phyloP scores from a whole-genome alignment of 352 stramenopile species.

The Globisporangium spinosum region DNA sequence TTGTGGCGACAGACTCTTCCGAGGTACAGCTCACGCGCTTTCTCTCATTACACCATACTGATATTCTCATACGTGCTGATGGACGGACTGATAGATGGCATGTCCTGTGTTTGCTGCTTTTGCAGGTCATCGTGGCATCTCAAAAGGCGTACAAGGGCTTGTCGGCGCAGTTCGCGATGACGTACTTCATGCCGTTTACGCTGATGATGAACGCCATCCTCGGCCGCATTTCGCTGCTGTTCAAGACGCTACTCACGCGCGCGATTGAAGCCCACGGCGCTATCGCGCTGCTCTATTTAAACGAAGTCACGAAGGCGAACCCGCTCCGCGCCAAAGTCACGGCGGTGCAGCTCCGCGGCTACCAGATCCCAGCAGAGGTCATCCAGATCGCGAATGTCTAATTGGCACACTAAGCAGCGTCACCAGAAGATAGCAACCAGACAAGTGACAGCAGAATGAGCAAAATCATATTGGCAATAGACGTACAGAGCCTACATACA shows the following conservation, averaged over 20 bases:
- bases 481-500: background rate
- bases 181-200: slow-evolving; percentile 85
- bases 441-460: background rate
- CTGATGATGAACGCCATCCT: slow-evolving; percentile 79
- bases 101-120: background rate
- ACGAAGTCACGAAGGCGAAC: slow-evolving; percentile 79
- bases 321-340: slow-evolving; percentile 69
- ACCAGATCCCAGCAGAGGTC: slow-evolving; percentile 44
- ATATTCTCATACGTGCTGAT: background rate
- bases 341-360: slow-evolving; percentile 65
- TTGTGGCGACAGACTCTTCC: slow-evolving; percentile 24
- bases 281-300: slow-evolving; percentile 69
- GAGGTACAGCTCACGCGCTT: slow-evolving; percentile 22
- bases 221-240: slow-evolving; percentile 49
- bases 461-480: slow-evolving; percentile 3
- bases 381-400: slow-evolving; percentile 61
- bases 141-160: slow-evolving; percentile 83
- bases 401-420: background rate
- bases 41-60: background rate
- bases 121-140: slow-evolving; percentile 41
- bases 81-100: background rate
- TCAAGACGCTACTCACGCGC: slow-evolving; percentile 60
- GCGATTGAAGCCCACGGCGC: slow-evolving; percentile 62
- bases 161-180: slow-evolving; percentile 74
- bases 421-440: too few species aligned